phyloP scores from a whole-genome alignment of 257 asterid genomes.

The Parsonsia alboflavescens region DNA sequence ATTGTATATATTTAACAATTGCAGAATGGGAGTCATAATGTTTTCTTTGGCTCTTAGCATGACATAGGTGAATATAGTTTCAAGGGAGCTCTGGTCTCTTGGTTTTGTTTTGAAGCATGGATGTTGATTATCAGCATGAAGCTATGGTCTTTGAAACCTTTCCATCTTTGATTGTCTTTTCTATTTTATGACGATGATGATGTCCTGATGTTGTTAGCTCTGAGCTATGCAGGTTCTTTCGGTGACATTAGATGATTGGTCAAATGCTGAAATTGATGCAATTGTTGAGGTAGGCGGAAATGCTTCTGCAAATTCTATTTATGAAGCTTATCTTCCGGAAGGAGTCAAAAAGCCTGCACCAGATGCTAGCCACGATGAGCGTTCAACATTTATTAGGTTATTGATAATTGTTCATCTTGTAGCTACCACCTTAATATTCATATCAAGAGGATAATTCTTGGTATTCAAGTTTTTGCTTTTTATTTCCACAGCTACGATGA shows the following conservation, averaged over 20 bases:
- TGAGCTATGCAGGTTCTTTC: constrained; percentile 69
- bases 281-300: constrained; percentile 98
- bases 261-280: constrained; percentile 79
- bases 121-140: not conserved
- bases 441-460: not conserved
- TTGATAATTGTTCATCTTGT: not conserved
- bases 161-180: not conserved
- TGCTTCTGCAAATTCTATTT: constrained; percentile 90
- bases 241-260: constrained; percentile 97
- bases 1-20: too few species aligned
- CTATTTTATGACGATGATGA: not conserved
- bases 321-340: constrained; percentile 92
- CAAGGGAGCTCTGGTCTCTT: not conserved
- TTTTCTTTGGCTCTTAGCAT: not conserved
- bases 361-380: constrained; percentile 67
- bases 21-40: not conserved
- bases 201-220: constrained; percentile 1
- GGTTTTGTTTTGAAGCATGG: not conserved
- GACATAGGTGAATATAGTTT: not conserved
- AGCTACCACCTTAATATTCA: not conserved
- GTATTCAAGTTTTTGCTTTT: not conserved
- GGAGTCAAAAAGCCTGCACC: constrained; percentile 82
- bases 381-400: constrained; percentile 79
- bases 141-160: not conserved
- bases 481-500: not conserved